Evolutionary conservation across 2,329 filamentous ascomycete genomes (phyloP).

Genomic region (Macrophomina phaseolina): DNA sequence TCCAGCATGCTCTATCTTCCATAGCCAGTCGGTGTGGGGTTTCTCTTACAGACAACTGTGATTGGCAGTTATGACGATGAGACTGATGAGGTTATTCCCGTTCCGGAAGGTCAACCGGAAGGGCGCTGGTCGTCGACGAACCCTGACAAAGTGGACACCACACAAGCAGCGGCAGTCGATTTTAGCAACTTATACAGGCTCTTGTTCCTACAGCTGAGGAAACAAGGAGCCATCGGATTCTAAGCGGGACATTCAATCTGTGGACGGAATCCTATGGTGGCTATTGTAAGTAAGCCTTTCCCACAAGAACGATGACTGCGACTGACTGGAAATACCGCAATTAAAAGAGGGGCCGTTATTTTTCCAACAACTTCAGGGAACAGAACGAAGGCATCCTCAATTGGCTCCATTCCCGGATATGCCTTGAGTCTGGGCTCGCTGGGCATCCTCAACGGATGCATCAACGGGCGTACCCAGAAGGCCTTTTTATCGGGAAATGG

Average conservation of each 20-base stretch:
- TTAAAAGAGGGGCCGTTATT: slow-evolving; percentile 48
- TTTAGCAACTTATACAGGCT: slow-evolving; percentile 45
- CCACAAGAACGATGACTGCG: no score
- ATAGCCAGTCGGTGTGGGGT: slow-evolving; percentile 47
- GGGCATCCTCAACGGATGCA: slow-evolving; percentile 62
- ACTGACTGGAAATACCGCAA: slow-evolving; percentile 33
- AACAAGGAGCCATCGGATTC: slow-evolving; percentile 50
- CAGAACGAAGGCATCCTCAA: slow-evolving; percentile 60
- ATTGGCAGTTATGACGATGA: slow-evolving; percentile 1
- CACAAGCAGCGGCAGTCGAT: slow-evolving; percentile 41
- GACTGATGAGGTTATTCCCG: slow-evolving; percentile 47
- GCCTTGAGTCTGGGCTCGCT: slow-evolving; percentile 60
- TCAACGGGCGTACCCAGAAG: slow-evolving; percentile 53
- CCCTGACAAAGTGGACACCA: slow-evolving; percentile 35
- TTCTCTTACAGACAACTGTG: slow-evolving; percentile 44
- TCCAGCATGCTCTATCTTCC: slow-evolving; percentile 48
- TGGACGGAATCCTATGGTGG: slow-evolving; percentile 57
- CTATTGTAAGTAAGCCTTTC: slow-evolving; percentile 45
- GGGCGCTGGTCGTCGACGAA: background rate
- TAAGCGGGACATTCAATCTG: slow-evolving; percentile 53
- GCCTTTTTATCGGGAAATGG: slow-evolving; percentile 56
- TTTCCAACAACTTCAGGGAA: slow-evolving; percentile 62
- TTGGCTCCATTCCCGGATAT: slow-evolving; percentile 53
- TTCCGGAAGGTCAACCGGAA: slow-evolving; percentile 37
- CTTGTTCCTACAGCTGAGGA: slow-evolving; percentile 49